Conservation (phyloP, 208 protist genomes). For the Leishmania turanica region DNA sequence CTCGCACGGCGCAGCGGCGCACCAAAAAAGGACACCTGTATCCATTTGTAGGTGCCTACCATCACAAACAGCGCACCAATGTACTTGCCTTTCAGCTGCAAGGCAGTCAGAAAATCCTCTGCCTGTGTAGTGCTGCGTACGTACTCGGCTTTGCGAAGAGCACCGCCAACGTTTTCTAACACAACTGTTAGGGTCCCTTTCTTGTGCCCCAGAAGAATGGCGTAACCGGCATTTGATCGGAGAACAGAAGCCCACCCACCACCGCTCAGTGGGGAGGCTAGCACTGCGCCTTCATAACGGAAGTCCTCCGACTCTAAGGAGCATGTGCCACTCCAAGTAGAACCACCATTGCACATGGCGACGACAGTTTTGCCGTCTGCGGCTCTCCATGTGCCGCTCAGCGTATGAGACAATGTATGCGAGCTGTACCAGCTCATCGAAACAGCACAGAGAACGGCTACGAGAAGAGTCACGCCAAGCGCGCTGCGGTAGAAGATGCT, state of each 20-base stretch:
- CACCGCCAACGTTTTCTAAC: not conserved
- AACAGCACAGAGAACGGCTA: conserved; percentile 32
- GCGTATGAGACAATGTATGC: conserved; percentile 28
- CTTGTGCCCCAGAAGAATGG: conserved; percentile 13
- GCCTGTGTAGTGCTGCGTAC: not conserved
- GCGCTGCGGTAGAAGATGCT: conserved; percentile 17
- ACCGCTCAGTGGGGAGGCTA: conserved; percentile 22
- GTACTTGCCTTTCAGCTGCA: conserved; percentile 44
- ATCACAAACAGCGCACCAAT: conserved; percentile 54
- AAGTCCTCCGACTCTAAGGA: conserved; percentile 9
- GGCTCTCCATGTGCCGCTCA: conserved; percentile 35
- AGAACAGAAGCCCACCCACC: conserved; percentile 32
- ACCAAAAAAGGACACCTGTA: conserved; percentile 24
- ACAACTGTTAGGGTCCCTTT: conserved; percentile 10
- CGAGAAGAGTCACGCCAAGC: conserved; percentile 18
- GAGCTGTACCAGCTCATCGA: conserved; percentile 47
- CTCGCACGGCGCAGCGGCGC: conserved; percentile 14
- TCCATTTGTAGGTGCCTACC: conserved; percentile 57
- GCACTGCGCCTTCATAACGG: conserved; percentile 11
- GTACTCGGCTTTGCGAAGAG: not conserved
- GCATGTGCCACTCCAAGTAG: conserved; percentile 19
- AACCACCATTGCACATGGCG: conserved; percentile 12
- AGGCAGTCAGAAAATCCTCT: conserved; percentile 16
- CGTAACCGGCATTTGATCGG: not conserved
- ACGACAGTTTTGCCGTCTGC: conserved; percentile 12